These are phyloP conservation scores for Fraxinus angustifolia DNA, from an alignment of 305 asterid species.

Conservation along the genomic window DNA sequence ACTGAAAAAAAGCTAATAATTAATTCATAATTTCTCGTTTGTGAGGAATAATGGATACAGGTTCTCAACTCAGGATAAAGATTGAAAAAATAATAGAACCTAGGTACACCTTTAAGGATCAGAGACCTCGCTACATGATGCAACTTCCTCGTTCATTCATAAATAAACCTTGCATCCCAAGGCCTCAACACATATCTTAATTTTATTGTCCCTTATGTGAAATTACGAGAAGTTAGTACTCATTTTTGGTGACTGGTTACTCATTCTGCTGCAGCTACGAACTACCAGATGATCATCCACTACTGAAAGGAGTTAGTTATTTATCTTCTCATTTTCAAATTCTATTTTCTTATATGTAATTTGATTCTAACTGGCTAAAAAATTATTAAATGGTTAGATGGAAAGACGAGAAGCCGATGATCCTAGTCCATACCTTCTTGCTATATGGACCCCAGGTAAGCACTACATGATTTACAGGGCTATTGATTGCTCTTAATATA, in stretches of 20 bases:
- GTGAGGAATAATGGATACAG: neutral
- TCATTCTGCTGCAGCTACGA: conserved; percentile 61
- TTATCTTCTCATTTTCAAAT: conserved; percentile 22
- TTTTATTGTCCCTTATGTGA: neutral
- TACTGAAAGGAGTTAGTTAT: conserved; percentile 63
- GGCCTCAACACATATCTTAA: neutral
- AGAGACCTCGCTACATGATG: neutral
- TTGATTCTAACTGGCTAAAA: conserved; percentile 26
- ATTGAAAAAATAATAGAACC: neutral
- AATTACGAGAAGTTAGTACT: neutral
- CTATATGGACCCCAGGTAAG: conserved; percentile 96
- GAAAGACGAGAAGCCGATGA: conserved; percentile 93
- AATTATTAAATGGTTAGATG: conserved; percentile 43
- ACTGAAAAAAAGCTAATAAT: neutral
- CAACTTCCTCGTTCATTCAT: neutral
- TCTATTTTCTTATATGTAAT: conserved; percentile 19
- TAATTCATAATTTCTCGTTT: neutral
- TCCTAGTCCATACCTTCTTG: conserved; percentile 93
- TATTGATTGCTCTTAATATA: conserved; percentile 1
- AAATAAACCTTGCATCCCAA: neutral
- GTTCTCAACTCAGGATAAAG: neutral
- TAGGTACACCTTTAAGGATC: neutral
- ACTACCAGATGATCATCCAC: conserved; percentile 80
- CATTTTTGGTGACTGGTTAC: conserved; percentile 23
- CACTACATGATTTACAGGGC: conserved; percentile 8